These are phyloP conservation scores for Phallus indusiatus DNA, from an alignment of 768 basidiomycete genomes.

Conservation along the genomic window DNA sequence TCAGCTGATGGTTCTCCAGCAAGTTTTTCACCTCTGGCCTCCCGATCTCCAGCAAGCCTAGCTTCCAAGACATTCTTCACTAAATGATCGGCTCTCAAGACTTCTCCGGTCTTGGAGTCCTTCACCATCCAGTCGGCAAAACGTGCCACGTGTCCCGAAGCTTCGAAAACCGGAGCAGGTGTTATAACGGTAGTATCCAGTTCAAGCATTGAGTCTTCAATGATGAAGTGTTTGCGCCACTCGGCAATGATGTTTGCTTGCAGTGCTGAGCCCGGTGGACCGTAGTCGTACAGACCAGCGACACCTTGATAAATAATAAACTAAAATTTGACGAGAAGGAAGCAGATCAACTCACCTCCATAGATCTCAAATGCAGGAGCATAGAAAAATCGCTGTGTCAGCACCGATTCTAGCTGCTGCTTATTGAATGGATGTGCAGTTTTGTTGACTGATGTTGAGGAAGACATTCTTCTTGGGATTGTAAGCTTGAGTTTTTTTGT, in stretches of 20 bases:
- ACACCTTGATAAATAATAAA: constrained; percentile 49
- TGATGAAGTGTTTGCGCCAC: constrained; percentile 97
- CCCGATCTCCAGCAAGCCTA: constrained; percentile 79
- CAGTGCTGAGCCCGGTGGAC: constrained; percentile 89
- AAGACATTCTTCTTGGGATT: not conserved
- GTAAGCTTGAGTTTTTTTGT: not conserved
- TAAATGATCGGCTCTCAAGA: constrained; percentile 92
- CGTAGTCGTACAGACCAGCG: constrained; percentile 96
- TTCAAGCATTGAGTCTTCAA: constrained; percentile 98
- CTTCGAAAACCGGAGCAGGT: constrained; percentile 86
- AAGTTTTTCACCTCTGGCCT: constrained; percentile 72
- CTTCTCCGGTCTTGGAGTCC: constrained; percentile 89
- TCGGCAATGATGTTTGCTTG: constrained; percentile 95
- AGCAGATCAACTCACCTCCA: constrained; percentile 56
- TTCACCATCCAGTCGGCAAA: constrained; percentile 99
- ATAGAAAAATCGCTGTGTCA: constrained; percentile 92
- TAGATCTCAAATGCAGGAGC: constrained; percentile 99
- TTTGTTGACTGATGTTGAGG: constrained; percentile 51
- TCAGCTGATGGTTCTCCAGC: constrained; percentile 40
- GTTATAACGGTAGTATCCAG: constrained; percentile 99
- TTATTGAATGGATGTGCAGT: constrained; percentile 84
- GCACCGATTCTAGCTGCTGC: constrained; percentile 67
- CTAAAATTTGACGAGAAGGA: constrained; percentile 2
- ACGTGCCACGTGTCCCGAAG: constrained; percentile 94
- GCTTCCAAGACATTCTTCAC: constrained; percentile 90